phyloP scores from a whole-genome alignment of 2,329 filamentous ascomycete genomes.

The Penicillium sp. region DNA sequence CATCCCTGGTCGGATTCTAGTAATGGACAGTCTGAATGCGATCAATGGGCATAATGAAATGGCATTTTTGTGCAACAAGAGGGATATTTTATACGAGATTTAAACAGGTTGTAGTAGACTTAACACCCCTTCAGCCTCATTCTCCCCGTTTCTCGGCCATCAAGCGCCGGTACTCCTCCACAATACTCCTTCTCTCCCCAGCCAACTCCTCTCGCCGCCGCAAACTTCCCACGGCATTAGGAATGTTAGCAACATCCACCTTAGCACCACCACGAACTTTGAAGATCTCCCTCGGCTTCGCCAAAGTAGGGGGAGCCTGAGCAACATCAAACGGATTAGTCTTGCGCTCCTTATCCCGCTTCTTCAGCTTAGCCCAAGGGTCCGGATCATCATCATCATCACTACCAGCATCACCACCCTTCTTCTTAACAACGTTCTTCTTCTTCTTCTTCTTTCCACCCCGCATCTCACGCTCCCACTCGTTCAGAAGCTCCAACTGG shows the following conservation, averaged over 20 bases:
- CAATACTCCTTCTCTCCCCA: conserved; percentile 67
- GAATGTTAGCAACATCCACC: conserved; percentile 69
- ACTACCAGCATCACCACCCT: conserved; percentile 39
- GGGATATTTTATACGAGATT: neutral
- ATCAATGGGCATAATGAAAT: conserved; percentile 2
- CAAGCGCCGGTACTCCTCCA: conserved; percentile 71
- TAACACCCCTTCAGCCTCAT: neutral
- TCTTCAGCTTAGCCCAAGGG: conserved; percentile 75
- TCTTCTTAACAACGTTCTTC: conserved; percentile 43
- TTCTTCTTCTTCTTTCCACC: conserved; percentile 53
- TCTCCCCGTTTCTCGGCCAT: conserved; percentile 58
- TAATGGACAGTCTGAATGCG: no score
- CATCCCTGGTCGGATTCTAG: neutral
- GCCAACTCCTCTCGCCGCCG: conserved; percentile 71
- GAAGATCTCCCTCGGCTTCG: conserved; percentile 62
- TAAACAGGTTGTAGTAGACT: neutral
- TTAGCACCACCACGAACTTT: conserved; percentile 64
- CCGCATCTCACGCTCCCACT: conserved; percentile 59
- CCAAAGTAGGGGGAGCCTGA: conserved; percentile 74
- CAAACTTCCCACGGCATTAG: conserved; percentile 69
- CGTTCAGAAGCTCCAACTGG: conserved; percentile 63
- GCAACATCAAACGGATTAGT: conserved; percentile 56
- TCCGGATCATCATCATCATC: conserved; percentile 66
- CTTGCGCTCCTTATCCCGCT: conserved; percentile 47
- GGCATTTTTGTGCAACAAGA: conserved; percentile 7